Evolutionary conservation across 768 basidiomycete genomes (phyloP).

Genomic region (Mycena sanguinolenta): DNA sequence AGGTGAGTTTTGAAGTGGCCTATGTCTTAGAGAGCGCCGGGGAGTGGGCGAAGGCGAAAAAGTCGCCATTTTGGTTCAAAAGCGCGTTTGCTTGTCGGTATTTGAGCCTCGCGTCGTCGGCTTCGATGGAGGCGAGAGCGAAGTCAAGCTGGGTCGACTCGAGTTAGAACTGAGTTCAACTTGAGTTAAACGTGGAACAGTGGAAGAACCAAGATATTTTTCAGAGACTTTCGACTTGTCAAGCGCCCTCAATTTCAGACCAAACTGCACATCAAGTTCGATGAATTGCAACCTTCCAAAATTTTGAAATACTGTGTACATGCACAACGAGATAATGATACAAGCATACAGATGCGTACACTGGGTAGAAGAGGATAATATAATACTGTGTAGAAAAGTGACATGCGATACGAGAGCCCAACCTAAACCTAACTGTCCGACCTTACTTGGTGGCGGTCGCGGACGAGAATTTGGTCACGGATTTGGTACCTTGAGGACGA

Average conservation of each 20-base stretch:
- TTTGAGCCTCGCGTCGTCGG: constrained; percentile 3
- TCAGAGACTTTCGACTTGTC: too few relatives aligned
- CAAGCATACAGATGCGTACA: constrained; percentile 28
- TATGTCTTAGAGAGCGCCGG: constrained; percentile 62
- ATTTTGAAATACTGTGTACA: constrained; percentile 6
- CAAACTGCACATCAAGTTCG: too few relatives aligned
- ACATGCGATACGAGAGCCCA: not conserved
- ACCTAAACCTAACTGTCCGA: not conserved
- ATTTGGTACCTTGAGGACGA: constrained; percentile 27
- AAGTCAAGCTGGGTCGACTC: too few relatives aligned
- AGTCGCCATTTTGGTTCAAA: constrained; percentile 62
- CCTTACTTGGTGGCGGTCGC: constrained; percentile 53
- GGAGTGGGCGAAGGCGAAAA: constrained; percentile 73
- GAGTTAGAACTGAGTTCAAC: too few relatives aligned
- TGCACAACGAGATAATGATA: constrained; percentile 33
- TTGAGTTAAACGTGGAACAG: too few relatives aligned
- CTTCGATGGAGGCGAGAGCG: too few relatives aligned
- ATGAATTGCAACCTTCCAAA: too few relatives aligned
- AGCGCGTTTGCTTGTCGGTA: constrained; percentile 27
- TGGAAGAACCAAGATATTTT: too few relatives aligned
- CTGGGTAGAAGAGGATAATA: constrained; percentile 25
- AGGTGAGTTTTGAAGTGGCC: constrained; percentile 44
- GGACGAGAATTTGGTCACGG: constrained; percentile 62
- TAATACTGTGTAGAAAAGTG: constrained; percentile 26
- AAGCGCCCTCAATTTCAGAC: too few relatives aligned